A percentile compares a stretch with the other conserved stretches of the same genome.
These are phyloP conservation scores for Kwoniella bestiolae DNA, from an alignment of 768 basidiomycete species.

Conservation along the genomic window DNA sequence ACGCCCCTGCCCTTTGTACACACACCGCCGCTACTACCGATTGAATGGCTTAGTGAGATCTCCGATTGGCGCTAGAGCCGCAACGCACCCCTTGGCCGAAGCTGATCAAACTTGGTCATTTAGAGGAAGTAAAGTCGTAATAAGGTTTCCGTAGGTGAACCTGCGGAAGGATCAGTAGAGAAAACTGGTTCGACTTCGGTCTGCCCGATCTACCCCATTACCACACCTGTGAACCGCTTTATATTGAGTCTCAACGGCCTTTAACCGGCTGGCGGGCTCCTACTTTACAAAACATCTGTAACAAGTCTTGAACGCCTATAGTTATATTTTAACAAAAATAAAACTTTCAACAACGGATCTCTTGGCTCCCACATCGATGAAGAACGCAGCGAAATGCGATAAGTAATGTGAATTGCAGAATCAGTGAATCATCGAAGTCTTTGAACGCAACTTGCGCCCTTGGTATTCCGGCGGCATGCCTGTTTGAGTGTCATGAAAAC, in stretches of 20 bases:
- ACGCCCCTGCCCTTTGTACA: conserved; percentile 90
- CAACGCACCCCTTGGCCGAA: conserved; percentile 62
- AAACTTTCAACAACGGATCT: conserved; percentile 70
- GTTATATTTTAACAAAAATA: conserved; percentile 52
- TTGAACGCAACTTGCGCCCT: conserved; percentile 76
- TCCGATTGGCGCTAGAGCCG: conserved; percentile 71
- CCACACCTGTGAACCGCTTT: conserved; percentile 62
- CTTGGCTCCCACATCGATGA: conserved; percentile 80
- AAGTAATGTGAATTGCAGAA: conserved; percentile 83
- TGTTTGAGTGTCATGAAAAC: conserved; percentile 69
- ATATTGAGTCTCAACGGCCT: conserved; percentile 6
- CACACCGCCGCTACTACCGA: conserved; percentile 89
- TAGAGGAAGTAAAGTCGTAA: conserved; percentile 76
- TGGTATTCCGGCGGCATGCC: conserved; percentile 69
- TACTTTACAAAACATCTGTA: conserved; percentile 35
- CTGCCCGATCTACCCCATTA: conserved; percentile 62
- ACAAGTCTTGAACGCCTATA: conserved; percentile 43
- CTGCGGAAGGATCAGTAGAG: conserved; percentile 74
- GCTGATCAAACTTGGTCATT: conserved; percentile 78
- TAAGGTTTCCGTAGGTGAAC: conserved; percentile 82
- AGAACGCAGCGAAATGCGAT: conserved; percentile 79
- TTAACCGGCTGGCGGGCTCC: conserved; percentile 2
- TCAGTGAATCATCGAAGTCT: conserved; percentile 47
- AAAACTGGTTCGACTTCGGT: conserved; percentile 60
- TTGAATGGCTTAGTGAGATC: conserved; percentile 89